A percentile compares a stretch with the other conserved stretches of the same genome.
phyloP scores from a whole-genome alignment of 1,284 basidiomycete species.

The Boletus mariae region DNA sequence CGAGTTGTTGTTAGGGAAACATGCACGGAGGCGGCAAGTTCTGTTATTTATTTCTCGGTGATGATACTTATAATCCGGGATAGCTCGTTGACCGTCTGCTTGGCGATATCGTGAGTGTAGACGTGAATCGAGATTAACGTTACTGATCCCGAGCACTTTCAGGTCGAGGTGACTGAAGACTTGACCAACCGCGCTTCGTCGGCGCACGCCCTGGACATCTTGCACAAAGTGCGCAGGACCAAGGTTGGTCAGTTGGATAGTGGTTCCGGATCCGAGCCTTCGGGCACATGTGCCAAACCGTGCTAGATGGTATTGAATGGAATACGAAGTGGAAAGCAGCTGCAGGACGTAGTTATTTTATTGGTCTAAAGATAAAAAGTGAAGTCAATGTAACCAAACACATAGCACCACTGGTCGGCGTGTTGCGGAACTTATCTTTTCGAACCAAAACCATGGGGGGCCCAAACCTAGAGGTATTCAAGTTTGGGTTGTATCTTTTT shows the following conservation, averaged over 20 bases:
- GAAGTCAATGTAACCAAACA: neutral
- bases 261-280: slow-evolving; percentile 43
- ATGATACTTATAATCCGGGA: slow-evolving; percentile 13
- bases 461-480: slow-evolving; percentile 83
- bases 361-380: neutral
- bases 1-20: slow-evolving; percentile 85
- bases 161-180: slow-evolving; percentile 61
- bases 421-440: too few relatives aligned
- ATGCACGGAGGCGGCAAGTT: slow-evolving; percentile 52
- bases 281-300: slow-evolving; percentile 64
- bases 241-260: slow-evolving; percentile 40
- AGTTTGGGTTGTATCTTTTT: slow-evolving; percentile 86
- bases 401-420: neutral
- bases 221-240: slow-evolving; percentile 33
- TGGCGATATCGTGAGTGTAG: slow-evolving; percentile 52
- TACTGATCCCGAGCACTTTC: neutral
- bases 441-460: slow-evolving; percentile 55
- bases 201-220: slow-evolving; percentile 47
- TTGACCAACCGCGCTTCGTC: slow-evolving; percentile 46
- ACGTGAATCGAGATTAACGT: neutral
- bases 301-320: slow-evolving; percentile 42
- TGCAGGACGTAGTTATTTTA: neutral
- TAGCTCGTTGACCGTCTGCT: slow-evolving; percentile 64
- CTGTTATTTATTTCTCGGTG: neutral
- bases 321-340: neutral